Percentiles rank a stretch among this genome's conserved stretches.
Conservation (phyloP, 148 eudicot species). For the Suaeda aralocaspica region DNA sequence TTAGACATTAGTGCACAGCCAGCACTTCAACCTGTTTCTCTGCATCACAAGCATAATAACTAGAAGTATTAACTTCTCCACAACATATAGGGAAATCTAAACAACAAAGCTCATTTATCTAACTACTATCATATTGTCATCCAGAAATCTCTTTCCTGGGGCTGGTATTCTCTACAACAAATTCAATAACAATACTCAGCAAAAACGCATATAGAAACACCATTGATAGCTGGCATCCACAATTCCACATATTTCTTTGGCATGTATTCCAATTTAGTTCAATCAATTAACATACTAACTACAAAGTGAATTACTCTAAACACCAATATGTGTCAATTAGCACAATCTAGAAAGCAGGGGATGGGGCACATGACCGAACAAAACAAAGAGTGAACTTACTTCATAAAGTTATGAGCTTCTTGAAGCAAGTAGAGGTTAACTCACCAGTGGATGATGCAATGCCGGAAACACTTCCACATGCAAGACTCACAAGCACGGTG, state of each 20-base stretch:
- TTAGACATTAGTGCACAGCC: slow-evolving; percentile 70
- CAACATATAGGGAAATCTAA: slow-evolving; percentile 9
- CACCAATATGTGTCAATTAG: background rate
- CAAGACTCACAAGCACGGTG: slow-evolving; percentile 72
- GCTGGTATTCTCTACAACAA: slow-evolving; percentile 14
- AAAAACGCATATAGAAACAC: background rate
- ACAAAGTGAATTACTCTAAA: background rate
- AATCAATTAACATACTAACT: background rate
- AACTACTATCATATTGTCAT: slow-evolving; percentile 11
- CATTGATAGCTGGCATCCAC: slow-evolving; percentile 5
- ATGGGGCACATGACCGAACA: background rate
- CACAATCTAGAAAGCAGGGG: background rate
- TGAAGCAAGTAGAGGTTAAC: slow-evolving; percentile 30
- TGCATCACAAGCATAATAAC: slow-evolving; percentile 91
- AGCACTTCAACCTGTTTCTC: slow-evolving; percentile 76
- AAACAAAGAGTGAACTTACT: background rate
- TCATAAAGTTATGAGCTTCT: background rate
- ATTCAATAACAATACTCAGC: slow-evolving; percentile 8
- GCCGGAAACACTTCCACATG: slow-evolving; percentile 96
- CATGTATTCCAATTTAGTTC: background rate
- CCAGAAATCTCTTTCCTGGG: slow-evolving; percentile 12
- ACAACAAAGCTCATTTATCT: slow-evolving; percentile 15
- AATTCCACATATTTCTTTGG: slow-evolving; percentile 5
- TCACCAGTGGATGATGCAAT: slow-evolving; percentile 92
- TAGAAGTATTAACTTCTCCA: slow-evolving; percentile 26